Conservation (phyloP, 805 yeast species). For the Komagataella ulmi region DNA sequence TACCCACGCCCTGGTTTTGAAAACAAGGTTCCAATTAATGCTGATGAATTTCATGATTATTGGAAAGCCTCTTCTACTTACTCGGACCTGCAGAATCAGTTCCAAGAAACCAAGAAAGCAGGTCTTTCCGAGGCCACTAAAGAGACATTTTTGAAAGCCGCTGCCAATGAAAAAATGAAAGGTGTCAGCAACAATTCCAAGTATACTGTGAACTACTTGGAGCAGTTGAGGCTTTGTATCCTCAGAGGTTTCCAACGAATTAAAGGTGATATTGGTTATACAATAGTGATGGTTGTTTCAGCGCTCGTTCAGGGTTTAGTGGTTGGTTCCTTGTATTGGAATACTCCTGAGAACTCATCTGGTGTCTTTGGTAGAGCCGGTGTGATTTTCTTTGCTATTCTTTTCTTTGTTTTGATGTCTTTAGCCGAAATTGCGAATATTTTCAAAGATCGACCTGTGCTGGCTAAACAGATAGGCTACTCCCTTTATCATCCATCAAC, state of each 20-base stretch:
- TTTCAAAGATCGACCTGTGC: constrained; percentile 41
- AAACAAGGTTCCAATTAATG: constrained; percentile 40
- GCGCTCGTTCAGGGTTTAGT: constrained; percentile 44
- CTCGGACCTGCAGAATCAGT: constrained; percentile 19
- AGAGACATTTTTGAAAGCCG: constrained; percentile 10
- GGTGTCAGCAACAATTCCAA: constrained; percentile 15
- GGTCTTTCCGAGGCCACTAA: constrained; percentile 11
- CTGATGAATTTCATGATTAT: constrained; percentile 44
- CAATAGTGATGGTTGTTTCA: constrained; percentile 30
- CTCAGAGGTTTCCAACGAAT: constrained; percentile 41
- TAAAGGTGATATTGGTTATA: constrained; percentile 41
- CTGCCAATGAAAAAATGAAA: constrained; percentile 23
- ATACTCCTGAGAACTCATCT: constrained; percentile 31
- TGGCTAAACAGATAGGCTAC: constrained; percentile 59
- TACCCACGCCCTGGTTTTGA: constrained; percentile 32
- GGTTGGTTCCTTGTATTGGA: constrained; percentile 49
- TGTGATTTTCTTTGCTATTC: constrained; percentile 41
- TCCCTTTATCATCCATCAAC: constrained; percentile 65
- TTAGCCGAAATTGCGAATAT: constrained; percentile 31
- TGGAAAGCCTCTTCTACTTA: constrained; percentile 44
- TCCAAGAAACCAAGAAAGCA: constrained; percentile 4
- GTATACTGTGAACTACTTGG: constrained; percentile 26
- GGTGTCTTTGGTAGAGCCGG: constrained; percentile 61
- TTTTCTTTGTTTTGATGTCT: constrained; percentile 37
- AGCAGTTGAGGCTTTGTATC: constrained; percentile 36